Evolutionary conservation across 2,329 filamentous ascomycete genomes (phyloP), one percentile per base, ranked within the genome.

Genomic region (Sporothrix sp.): DNA sequence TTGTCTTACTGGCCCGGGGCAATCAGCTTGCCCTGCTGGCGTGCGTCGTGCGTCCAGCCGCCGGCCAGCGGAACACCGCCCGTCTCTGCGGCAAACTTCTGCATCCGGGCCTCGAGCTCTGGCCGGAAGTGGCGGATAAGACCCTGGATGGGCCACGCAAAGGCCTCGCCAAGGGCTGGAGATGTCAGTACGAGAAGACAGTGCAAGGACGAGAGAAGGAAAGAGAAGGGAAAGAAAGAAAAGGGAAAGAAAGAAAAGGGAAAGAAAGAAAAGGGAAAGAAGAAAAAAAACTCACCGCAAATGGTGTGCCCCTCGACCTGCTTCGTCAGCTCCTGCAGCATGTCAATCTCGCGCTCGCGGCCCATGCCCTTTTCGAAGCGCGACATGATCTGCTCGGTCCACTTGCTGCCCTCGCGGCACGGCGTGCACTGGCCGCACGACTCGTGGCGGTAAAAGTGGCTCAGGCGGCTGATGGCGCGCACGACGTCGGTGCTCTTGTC

Each of bases 301-400:
- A 98, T 98, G 43, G 93, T 97, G 75, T 98, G 93, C 10, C 93
- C 93, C 74, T 98, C 93, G 55, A 98, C 93, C 73, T 98, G 93
- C 79, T 98, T 98, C 57, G 93, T 98, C 60, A 98, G 74, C 75
- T 98, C 93, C 74, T 96, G 93, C 59, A 98, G 79, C 93, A 98
- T 98, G 68, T 98, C 93, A 66, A 98, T 98, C 72, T 98, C 93
- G 55, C 93, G 79, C 68, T 84, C 82, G 56, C 87, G 82, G 54
- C 87, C 93, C 69, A 87, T 81, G 53, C 93, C 93, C 68, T 86
- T 85, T 75, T 95, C 89, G 61, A 98, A 95, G 52, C 93, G 85
- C 69, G 85, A 76, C 93, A 98, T 97, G 69, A 98, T 97, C 76
- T 98, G 90, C 71, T 95, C 86, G 10, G 91, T 96, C 93, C 93